A percentile compares a stretch with the other conserved stretches of the same genome.
These are phyloP conservation scores for Lojkania enalia DNA, from an alignment of 2,329 filamentous ascomycete species.

Conservation along the genomic window DNA sequence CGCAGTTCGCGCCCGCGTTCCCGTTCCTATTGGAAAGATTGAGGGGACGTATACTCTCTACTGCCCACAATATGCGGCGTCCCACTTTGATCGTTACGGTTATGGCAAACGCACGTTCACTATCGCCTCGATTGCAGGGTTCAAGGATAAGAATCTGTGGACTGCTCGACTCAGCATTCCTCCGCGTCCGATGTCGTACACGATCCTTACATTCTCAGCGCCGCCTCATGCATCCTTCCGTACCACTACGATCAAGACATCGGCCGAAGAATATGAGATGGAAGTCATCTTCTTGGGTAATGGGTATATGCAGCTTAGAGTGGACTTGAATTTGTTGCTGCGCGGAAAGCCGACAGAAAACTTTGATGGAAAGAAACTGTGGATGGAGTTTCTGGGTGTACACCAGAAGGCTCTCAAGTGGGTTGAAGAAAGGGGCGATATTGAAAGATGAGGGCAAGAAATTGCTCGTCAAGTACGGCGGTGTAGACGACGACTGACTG, in stretches of 20 bases:
- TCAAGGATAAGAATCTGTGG: conserved; percentile 15
- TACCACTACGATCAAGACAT: conserved; percentile 21
- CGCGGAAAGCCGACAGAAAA: conserved; percentile 24
- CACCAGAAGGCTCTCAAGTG: conserved; percentile 22
- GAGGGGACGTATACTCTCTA: conserved; percentile 32
- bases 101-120: conserved; percentile 29
- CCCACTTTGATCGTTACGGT: conserved; percentile 34
- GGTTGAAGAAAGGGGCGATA: conserved; percentile 16
- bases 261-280: conserved; percentile 27
- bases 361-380: conserved; percentile 12
- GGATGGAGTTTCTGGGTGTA: conserved; percentile 30
- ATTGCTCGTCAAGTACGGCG: conserved; percentile 22
- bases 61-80: conserved; percentile 28
- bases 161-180: conserved; percentile 32
- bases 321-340: conserved; percentile 33
- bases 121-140: conserved; percentile 23
- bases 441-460: conserved; percentile 22
- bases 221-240: conserved; percentile 37
- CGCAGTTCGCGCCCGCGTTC: conserved; percentile 23
- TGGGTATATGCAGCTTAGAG: conserved; percentile 30
- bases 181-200: conserved; percentile 30
- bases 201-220: conserved; percentile 18
- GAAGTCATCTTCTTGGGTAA: conserved; percentile 35
- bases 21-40: conserved; percentile 29
- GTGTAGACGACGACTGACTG: conserved; percentile 10